Evolutionary conservation across 345 rosid genomes (phyloP).

Genomic region (Nasturtium officinale): DNA sequence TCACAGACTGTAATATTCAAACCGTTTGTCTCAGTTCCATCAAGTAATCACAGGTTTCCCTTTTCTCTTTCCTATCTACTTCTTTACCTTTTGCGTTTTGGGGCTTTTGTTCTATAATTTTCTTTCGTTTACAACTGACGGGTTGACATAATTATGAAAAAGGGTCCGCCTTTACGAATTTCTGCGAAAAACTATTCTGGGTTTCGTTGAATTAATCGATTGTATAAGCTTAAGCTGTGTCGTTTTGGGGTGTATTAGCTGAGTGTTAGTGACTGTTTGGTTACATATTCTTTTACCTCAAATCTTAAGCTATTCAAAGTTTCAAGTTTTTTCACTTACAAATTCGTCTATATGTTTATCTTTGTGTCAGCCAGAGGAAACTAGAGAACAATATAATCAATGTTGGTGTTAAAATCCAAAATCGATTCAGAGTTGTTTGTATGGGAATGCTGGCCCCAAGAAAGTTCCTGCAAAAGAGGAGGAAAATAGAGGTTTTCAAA

Average conservation of each 20-base stretch:
- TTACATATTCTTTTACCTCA: constrained; percentile 10
- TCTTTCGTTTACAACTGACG: neutral
- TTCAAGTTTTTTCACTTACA: neutral
- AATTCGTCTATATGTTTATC: constrained; percentile 21
- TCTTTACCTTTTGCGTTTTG: constrained; percentile 14
- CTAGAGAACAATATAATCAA: constrained; percentile 32
- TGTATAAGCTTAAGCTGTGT: constrained; percentile 27
- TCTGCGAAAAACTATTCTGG: neutral
- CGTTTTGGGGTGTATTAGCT: neutral
- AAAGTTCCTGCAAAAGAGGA: constrained; percentile 73
- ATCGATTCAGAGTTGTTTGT: constrained; percentile 56
- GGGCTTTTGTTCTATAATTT: constrained; percentile 3
- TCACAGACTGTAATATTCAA: constrained; percentile 44
- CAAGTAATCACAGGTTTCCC: constrained; percentile 47
- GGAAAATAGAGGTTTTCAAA: constrained; percentile 69
- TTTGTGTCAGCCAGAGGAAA: constrained; percentile 41
- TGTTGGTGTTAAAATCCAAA: constrained; percentile 43
- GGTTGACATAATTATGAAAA: neutral
- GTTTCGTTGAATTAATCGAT: neutral
- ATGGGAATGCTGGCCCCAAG: constrained; percentile 87
- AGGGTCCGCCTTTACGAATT: neutral
- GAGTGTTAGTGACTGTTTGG: constrained; percentile 9
- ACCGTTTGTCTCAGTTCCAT: constrained; percentile 45
- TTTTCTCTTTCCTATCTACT: constrained; percentile 5
- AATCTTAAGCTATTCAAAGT: neutral